Conservation (phyloP, 1,139 yeast species). For the Pichia sp. region DNA sequence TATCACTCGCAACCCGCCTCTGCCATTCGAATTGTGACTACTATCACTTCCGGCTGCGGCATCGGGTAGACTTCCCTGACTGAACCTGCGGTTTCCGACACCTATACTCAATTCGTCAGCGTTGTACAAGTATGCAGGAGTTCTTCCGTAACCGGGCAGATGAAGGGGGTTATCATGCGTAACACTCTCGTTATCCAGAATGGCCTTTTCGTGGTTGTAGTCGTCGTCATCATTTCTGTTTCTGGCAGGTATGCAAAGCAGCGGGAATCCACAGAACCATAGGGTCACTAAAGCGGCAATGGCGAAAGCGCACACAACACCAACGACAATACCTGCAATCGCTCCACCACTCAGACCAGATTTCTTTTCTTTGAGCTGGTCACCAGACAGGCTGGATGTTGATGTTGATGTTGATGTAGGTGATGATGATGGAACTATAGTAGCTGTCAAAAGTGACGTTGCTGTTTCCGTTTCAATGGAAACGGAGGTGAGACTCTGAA, state of each 20-base stretch:
- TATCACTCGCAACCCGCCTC: constrained; percentile 24
- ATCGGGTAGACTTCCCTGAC: constrained; percentile 69
- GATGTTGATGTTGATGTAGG: not conserved
- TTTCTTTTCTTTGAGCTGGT: not conserved
- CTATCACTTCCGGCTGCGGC: constrained; percentile 24
- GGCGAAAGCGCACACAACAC: constrained; percentile 46
- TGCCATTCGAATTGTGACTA: constrained; percentile 12
- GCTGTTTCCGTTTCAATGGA: constrained; percentile 13
- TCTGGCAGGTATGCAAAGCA: constrained; percentile 27
- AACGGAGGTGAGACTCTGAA: constrained; percentile 14
- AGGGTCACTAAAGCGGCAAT: constrained; percentile 31
- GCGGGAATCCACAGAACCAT: constrained; percentile 28
- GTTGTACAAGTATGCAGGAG: constrained; percentile 11
- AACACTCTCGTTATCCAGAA: constrained; percentile 5
- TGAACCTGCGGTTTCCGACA: constrained; percentile 39
- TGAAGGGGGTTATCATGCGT: constrained; percentile 5
- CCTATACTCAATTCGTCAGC: constrained; percentile 22
- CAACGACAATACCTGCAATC: constrained; percentile 67
- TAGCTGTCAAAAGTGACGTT: constrained; percentile 7
- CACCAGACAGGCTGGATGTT: not conserved
- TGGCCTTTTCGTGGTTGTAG: constrained; percentile 20
- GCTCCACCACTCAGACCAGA: constrained; percentile 37
- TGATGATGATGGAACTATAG: constrained; percentile 11
- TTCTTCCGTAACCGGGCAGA: constrained; percentile 9
- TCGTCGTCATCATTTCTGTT: constrained; percentile 25